Evolutionary conservation across 176 grass and related monocot species (phyloP).

Genomic region (Olyra latifolia): DNA sequence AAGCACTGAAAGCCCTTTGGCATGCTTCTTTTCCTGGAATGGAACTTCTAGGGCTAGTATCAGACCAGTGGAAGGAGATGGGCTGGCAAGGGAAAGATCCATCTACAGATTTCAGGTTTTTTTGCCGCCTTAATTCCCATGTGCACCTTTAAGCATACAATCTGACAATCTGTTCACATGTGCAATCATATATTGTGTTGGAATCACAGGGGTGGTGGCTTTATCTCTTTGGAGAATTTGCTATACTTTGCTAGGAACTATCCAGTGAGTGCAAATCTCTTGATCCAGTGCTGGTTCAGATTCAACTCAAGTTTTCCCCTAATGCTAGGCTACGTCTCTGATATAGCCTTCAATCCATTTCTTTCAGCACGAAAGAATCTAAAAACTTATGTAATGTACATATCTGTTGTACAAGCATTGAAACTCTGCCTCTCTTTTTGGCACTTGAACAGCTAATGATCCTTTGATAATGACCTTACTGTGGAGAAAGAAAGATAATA

Average conservation of each 20-base stretch:
- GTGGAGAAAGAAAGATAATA: not conserved
- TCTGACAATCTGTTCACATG: conserved; percentile 7
- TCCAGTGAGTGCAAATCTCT: conserved; percentile 49
- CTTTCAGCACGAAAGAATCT: not conserved
- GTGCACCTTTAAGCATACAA: not conserved
- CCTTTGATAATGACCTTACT: not conserved
- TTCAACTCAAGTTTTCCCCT: not conserved
- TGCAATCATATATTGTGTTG: conserved; percentile 20
- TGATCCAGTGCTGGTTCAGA: not conserved
- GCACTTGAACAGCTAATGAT: conserved; percentile 9
- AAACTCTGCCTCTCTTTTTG: not conserved
- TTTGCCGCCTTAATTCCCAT: not conserved
- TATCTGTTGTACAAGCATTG: not conserved
- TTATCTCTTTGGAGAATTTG: conserved; percentile 85
- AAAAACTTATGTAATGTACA: not conserved
- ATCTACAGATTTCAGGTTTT: conserved; percentile 80
- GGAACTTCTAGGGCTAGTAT: conserved; percentile 63
- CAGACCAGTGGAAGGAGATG: conserved; percentile 90
- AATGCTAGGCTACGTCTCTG: not conserved
- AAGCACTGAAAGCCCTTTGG: conserved; percentile 68
- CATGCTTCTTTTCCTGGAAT: conserved; percentile 64
- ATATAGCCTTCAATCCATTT: not conserved
- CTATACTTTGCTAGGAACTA: conserved; percentile 69
- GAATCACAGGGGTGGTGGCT: conserved; percentile 74
- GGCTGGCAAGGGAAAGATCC: conserved; percentile 91